A percentile compares a stretch with the other conserved stretches of the same genome.
Conservation (phyloP, 2,329 filamentous ascomycete species). For the Diaporthe sp. region DNA sequence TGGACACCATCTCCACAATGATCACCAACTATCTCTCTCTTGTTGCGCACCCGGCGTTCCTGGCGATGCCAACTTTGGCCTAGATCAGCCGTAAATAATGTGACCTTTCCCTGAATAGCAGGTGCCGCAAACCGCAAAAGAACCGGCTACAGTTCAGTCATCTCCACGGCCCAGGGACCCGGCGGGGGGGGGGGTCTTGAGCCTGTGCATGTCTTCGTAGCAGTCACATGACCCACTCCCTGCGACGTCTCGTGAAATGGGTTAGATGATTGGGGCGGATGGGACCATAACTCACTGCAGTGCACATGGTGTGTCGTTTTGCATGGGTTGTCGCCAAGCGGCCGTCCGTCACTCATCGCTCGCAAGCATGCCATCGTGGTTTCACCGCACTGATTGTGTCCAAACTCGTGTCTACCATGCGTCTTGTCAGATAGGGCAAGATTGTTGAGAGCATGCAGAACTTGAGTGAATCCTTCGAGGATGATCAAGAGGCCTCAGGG, state of each 20-base stretch:
- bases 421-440: slow-evolving; percentile 1
- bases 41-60: neutral
- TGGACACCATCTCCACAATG: neutral
- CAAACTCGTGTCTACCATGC: neutral
- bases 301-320: neutral
- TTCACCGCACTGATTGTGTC: neutral
- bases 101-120: neutral
- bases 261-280: too few relatives aligned
- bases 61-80: neutral
- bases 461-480: neutral
- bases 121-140: neutral
- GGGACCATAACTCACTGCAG: neutral
- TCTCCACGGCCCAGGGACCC: neutral
- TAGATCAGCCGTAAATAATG: neutral
- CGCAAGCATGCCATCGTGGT: neutral
- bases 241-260: neutral
- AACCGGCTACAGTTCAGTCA: neutral
- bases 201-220: neutral
- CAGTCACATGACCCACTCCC: slow-evolving; percentile 3
- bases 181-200: neutral
- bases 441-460: slow-evolving; percentile 5
- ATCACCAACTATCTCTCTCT: neutral
- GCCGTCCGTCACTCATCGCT: neutral
- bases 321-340: neutral
- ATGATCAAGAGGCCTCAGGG: neutral